Evolutionary conservation across 1,139 yeast species (phyloP).

Genomic region (Yamadazyma atmosphaerica): DNA sequence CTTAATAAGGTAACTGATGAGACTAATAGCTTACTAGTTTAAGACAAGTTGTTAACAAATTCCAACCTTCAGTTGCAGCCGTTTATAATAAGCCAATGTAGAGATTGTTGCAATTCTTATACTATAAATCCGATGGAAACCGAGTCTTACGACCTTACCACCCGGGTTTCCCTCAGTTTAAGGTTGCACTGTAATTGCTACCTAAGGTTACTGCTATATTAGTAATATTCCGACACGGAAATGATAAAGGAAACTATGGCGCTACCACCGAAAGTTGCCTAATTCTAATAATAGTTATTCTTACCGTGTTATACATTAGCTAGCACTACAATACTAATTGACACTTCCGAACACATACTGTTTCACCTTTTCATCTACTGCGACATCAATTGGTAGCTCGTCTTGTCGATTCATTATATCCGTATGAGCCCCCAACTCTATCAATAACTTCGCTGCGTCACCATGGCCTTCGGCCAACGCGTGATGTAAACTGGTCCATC

Average conservation of each 20-base stretch:
- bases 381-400: constrained; percentile 41
- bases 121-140: too few relatives aligned
- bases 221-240: background rate
- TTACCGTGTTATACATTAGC: too few relatives aligned
- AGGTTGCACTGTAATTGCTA: background rate
- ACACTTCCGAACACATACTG: constrained; percentile 14
- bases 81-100: background rate
- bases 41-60: background rate
- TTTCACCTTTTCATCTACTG: constrained; percentile 17
- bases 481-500: constrained; percentile 89
- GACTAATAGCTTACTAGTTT: background rate
- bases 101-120: background rate
- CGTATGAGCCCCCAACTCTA: constrained; percentile 68
- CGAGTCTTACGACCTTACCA: too few relatives aligned
- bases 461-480: constrained; percentile 92
- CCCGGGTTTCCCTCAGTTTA: background rate
- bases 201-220: too few relatives aligned
- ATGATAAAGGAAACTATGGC: too few relatives aligned
- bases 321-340: too few relatives aligned
- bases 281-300: too few relatives aligned
- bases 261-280: too few relatives aligned
- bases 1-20: background rate
- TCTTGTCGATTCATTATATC: constrained; percentile 51
- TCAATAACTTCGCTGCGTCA: constrained; percentile 66
- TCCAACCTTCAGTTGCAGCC: background rate